phyloP scores from a whole-genome alignment of 1,284 basidiomycete genomes.

The Cryptococcus maquisensis region DNA sequence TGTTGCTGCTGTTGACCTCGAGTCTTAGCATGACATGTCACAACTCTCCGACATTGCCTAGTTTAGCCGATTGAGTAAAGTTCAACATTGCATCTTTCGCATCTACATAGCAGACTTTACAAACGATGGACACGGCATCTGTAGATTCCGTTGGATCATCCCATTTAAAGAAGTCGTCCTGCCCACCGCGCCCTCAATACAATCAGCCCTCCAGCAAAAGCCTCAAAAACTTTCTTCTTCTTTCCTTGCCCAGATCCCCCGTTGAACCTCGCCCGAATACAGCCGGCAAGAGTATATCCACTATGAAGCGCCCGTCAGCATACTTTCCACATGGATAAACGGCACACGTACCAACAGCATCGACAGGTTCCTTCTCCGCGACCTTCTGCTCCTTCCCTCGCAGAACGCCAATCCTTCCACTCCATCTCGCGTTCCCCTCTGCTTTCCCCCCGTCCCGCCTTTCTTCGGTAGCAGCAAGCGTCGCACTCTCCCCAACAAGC shows the following conservation, averaged over 20 bases:
- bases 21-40: too few species aligned
- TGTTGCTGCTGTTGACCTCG: too few species aligned
- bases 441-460: not conserved
- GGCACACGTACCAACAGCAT: not conserved
- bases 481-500: too few species aligned
- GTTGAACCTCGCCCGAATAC: constrained; percentile 7
- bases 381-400: not conserved
- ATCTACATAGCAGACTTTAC: too few species aligned
- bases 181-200: too few species aligned
- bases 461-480: not conserved
- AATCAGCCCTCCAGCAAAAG: constrained; percentile 13
- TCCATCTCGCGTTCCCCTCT: not conserved
- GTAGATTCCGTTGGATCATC: too few species aligned
- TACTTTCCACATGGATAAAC: not conserved
- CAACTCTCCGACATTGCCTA: too few species aligned
- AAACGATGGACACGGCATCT: too few species aligned
- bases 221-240: constrained; percentile 12
- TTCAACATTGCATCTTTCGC: too few species aligned
- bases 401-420: not conserved
- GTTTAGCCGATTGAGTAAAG: too few species aligned
- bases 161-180: too few species aligned
- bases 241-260: not conserved
- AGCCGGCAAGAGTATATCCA: constrained; percentile 12
- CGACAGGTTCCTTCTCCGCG: not conserved
- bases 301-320: not conserved